Conservation (phyloP, 1,284 basidiomycete species). For the Vanrija pseudolonga region DNA sequence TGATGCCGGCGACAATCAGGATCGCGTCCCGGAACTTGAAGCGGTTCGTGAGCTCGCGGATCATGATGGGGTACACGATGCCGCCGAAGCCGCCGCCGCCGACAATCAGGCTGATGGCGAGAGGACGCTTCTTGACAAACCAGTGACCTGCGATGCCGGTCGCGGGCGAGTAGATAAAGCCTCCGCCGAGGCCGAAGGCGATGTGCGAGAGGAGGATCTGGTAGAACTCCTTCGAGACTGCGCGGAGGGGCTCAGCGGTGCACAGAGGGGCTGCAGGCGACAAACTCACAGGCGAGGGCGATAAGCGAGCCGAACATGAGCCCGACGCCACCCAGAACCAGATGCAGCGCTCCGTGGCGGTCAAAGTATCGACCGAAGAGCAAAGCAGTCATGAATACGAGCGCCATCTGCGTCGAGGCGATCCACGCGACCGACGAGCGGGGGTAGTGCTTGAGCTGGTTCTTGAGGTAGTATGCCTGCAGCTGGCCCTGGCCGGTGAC, state of each 20-base stretch:
- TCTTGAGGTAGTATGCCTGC: constrained; percentile 28
- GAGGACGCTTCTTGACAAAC: constrained; percentile 35
- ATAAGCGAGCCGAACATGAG: too few species aligned
- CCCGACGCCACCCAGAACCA: constrained; percentile 5
- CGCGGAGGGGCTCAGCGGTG: not conserved
- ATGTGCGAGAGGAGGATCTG: constrained; percentile 40
- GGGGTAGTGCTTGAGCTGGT: constrained; percentile 23
- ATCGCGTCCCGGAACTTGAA: constrained; percentile 20
- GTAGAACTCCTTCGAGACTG: constrained; percentile 40
- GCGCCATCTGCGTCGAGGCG: constrained; percentile 28
- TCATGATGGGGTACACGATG: constrained; percentile 35
- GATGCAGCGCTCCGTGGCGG: constrained; percentile 27
- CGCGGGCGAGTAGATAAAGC: constrained; percentile 33
- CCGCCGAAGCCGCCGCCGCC: constrained; percentile 38
- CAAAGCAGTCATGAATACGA: constrained; percentile 29
- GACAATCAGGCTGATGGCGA: constrained; percentile 34
- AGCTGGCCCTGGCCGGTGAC: constrained; percentile 41
- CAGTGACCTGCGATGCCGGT: constrained; percentile 42
- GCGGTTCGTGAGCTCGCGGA: not conserved
- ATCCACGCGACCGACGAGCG: constrained; percentile 26
- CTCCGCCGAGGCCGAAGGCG: constrained; percentile 31
- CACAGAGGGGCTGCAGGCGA: not conserved
- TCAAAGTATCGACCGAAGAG: constrained; percentile 39
- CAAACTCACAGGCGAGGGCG: not conserved
- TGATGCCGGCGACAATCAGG: constrained; percentile 22